Percentiles rank a stretch among this genome's conserved stretches.
Conservation (phyloP, 257 asterid genomes). For the Apocynum venetum region DNA sequence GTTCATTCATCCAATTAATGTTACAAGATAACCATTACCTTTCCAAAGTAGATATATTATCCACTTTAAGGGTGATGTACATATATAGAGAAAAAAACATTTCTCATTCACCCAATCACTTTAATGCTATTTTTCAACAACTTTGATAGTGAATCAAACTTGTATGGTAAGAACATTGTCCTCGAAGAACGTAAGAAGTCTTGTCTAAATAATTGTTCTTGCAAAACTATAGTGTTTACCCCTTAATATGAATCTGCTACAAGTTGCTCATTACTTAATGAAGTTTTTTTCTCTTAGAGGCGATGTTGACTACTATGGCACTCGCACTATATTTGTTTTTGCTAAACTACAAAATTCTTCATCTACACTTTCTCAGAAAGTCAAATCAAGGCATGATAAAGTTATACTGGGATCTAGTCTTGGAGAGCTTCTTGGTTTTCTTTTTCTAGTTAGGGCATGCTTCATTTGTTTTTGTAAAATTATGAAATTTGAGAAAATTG, state of each 20-base stretch:
- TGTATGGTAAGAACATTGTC: slow-evolving; percentile 1
- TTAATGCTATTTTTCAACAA: not conserved
- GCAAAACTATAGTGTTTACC: slow-evolving; percentile 19
- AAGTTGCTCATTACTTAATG: slow-evolving; percentile 14
- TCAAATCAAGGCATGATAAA: not conserved
- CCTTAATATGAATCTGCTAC: not conserved
- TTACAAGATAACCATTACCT: no score
- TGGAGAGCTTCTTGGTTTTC: slow-evolving; percentile 6
- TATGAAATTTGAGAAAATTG: slow-evolving; percentile 2
- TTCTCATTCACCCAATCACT: no score
- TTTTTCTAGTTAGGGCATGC: not conserved
- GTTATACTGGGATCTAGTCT: slow-evolving; percentile 1
- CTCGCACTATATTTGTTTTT: not conserved
- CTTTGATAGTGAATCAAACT: slow-evolving; percentile 5
- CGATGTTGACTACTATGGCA: not conserved
- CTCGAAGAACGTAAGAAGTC: slow-evolving; percentile 12
- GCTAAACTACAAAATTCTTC: slow-evolving; percentile 9
- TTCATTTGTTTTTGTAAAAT: not conserved
- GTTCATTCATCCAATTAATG: no score
- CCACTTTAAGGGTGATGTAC: no score
- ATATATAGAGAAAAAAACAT: no score
- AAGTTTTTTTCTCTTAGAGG: slow-evolving; percentile 12
- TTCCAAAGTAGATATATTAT: no score
- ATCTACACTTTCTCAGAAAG: not conserved
- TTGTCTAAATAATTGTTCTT: slow-evolving; percentile 22